Base-by-base conservation (phyloP, 306 rosid species). In the Pterocarpus macrocarpus region DNA sequence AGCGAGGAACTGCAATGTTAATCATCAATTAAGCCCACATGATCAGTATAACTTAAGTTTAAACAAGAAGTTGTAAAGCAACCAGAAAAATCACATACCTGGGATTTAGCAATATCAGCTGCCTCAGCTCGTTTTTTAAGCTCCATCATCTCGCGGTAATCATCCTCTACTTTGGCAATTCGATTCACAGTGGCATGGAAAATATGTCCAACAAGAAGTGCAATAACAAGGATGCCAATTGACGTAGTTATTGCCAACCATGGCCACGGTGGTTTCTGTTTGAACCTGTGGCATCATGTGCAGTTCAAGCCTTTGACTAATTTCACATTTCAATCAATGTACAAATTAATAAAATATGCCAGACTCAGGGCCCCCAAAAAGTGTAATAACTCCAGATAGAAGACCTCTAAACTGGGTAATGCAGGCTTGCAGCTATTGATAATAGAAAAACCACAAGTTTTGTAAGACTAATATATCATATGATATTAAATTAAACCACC, bases 71-170 rank as follows among this genome's bases (percentile, higher is more conserved):
- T 14, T 14, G 47, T 49, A 32, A 36, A 44, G 57, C 53, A 69
- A 12, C 7, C 57, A 12, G 57, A 50, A 14, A 69, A 16, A 85
- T 55, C 68, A 83, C 58, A 62, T 84, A 89, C 99, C 92, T 95
- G 99, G 64, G 99, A 95, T 89, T 95, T 95, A 69, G 99, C 99
- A 85, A 89, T 80, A 89, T 92, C 99, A 50, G 99, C 99, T 28
- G 89, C 98, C 86, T 89, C 98, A 1, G 99, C 99, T 75, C 86
- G 96, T 85, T 85, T 90, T 79, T 92, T 90, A 78, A 95, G 99
- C 85, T 85, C 88, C 89, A 67, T 89, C 99, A 89, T 90, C 85
- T 84, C 43, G 2, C 16, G 81, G 81, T 59, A 95, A 89, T 92
- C 98, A 63, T 93, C 94, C 79, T 95, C 99, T 76, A 93, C 97